Conservation (phyloP, 2,329 filamentous ascomycete species). For the Ophiostoma montium region DNA sequence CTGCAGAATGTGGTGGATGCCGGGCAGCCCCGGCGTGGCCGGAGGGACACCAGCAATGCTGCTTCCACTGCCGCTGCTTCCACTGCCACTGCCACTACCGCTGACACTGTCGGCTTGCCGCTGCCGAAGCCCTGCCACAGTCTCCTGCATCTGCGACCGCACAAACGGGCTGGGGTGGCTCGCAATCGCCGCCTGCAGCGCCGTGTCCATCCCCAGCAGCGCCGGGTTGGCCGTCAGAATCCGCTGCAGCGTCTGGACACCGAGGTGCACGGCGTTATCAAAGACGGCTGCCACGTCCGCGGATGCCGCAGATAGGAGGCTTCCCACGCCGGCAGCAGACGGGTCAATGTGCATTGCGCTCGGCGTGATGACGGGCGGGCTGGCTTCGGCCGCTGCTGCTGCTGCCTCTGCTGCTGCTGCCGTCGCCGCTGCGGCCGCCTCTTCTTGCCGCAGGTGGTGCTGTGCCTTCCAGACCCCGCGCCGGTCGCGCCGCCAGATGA, state of each 20-base stretch:
- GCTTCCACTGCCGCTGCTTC: neutral
- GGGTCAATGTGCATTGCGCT: conserved; percentile 6
- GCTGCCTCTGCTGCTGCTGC: neutral
- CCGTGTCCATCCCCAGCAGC: conserved; percentile 32
- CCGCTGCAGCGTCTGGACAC: conserved; percentile 31
- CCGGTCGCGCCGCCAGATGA: conserved; percentile 81
- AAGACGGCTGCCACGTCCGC: neutral
- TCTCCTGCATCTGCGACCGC: neutral
- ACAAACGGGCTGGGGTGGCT: conserved; percentile 23
- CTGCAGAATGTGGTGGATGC: no score
- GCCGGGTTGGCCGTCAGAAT: conserved; percentile 33
- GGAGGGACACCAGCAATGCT: neutral
- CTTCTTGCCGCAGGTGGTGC: conserved; percentile 62
- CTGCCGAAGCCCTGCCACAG: neutral
- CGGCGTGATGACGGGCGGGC: neutral
- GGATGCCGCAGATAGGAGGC: neutral
- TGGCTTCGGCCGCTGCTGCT: no score
- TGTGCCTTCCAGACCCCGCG: conserved; percentile 74
- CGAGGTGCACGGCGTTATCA: conserved; percentile 19
- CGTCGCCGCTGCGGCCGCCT: conserved; percentile 23
- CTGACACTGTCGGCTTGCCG: neutral
- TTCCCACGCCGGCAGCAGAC: neutral
- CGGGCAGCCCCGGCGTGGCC: conserved; percentile 3
- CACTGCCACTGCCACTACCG: neutral
- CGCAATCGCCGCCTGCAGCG: conserved; percentile 38